phyloP scores from a whole-genome alignment of 371 early-diverging fungal species.

The Cokeromyces recurvatus region DNA sequence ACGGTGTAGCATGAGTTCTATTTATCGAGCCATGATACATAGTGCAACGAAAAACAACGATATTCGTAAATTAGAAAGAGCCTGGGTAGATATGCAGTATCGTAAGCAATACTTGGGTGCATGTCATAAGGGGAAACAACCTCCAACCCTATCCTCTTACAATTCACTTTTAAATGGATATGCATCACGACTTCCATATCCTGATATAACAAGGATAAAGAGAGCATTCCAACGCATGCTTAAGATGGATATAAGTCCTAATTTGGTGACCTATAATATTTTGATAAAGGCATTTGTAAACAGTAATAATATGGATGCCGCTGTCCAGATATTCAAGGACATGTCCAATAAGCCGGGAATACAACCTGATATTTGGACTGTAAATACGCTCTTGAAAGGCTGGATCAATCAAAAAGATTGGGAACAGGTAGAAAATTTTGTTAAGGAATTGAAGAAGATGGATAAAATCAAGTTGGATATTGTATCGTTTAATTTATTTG shows the following conservation, averaged over 20 bases:
- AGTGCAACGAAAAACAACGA: conserved; percentile 29
- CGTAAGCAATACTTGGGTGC: conserved; percentile 5
- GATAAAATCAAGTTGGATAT: conserved; percentile 13
- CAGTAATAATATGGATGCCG: conserved; percentile 47
- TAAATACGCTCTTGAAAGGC: conserved; percentile 32
- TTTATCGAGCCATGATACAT: conserved; percentile 30
- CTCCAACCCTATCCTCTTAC: conserved; percentile 61
- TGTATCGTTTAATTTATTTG: conserved; percentile 33
- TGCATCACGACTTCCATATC: conserved; percentile 37
- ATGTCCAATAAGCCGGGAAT: conserved; percentile 17
- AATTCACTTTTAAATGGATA: conserved; percentile 76
- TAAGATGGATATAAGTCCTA: conserved; percentile 59
- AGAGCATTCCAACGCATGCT: conserved; percentile 22
- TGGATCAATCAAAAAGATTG: conserved; percentile 29
- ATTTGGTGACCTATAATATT: conserved; percentile 73
- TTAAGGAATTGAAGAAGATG: conserved; percentile 6
- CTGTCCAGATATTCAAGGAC: conserved; percentile 21
- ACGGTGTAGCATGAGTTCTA: conserved; percentile 7
- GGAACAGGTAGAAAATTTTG: conserved; percentile 22
- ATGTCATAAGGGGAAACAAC: neutral
- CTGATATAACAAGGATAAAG: conserved; percentile 23
- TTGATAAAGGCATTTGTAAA: conserved; percentile 72
- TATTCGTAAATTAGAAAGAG: conserved; percentile 19
- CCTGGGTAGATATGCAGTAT: conserved; percentile 30
- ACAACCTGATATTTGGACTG: conserved; percentile 23